Conservation (phyloP, 148 eudicot genomes). For the Beta vulgaris region DNA sequence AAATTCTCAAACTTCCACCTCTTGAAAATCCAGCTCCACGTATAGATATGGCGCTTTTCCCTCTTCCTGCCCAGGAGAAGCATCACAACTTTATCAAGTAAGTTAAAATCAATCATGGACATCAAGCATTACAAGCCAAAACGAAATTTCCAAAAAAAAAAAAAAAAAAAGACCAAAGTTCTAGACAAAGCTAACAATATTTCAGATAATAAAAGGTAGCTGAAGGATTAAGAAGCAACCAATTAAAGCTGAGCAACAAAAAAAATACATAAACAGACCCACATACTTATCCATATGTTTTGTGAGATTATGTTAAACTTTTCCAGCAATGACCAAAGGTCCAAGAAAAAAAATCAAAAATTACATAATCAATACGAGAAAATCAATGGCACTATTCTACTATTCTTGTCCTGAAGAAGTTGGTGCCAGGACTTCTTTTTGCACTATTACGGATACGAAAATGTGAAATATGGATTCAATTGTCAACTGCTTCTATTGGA, state of each 20-base stretch:
- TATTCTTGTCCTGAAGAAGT: no score
- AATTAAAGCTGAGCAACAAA: neutral
- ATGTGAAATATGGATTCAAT: no score
- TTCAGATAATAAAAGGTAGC: neutral
- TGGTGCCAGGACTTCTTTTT: no score
- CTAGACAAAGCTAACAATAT: neutral
- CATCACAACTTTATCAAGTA: neutral
- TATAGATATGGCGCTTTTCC: conserved; percentile 83
- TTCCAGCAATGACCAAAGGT: neutral
- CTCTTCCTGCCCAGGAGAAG: conserved; percentile 62
- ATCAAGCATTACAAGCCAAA: neutral
- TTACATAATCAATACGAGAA: no score
- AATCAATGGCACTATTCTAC: no score
- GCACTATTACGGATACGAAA: no score
- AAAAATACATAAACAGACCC: neutral
- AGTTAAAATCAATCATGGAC: neutral
- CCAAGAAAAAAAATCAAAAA: no score
- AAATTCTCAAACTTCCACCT: conserved; percentile 45
- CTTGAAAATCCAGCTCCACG: conserved; percentile 95
- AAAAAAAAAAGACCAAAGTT: neutral
- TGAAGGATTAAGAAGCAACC: neutral
- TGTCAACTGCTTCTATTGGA: no score
- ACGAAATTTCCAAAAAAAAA: neutral
- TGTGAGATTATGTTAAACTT: neutral
- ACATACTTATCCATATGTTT: neutral